A percentile compares a stretch with the other conserved stretches of the same genome.
Evolutionary conservation across 2,329 filamentous ascomycete species (phyloP).

Genomic region (Tolypocladium cylindrosporum): DNA sequence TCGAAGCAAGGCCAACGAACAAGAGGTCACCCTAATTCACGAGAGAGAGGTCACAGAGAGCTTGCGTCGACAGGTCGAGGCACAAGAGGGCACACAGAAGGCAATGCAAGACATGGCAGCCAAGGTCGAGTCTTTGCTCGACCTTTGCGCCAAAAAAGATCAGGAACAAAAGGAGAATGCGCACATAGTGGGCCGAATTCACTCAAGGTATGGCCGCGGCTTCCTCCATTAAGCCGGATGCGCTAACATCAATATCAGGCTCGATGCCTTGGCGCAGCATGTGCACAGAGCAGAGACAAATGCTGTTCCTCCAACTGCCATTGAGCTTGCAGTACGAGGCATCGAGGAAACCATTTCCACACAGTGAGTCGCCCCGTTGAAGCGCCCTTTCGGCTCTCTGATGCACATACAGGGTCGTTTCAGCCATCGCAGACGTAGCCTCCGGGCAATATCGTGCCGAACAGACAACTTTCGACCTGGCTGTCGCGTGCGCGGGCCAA

Average conservation of each 20-base stretch:
- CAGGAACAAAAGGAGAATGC: not conserved
- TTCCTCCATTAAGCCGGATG: not conserved
- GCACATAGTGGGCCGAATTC: conserved; percentile 4
- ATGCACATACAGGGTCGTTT: not conserved
- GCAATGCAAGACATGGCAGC: conserved; percentile 6
- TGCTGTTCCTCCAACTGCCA: not conserved
- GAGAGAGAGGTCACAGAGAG: conserved; percentile 1
- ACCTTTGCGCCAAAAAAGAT: conserved; percentile 1
- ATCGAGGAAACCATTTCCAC: not conserved
- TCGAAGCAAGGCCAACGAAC: conserved; percentile 8
- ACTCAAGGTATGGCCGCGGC: conserved; percentile 8
- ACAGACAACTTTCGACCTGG: not conserved
- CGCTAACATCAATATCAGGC: not conserved
- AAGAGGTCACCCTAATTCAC: conserved; percentile 7
- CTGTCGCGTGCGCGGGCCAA: not conserved
- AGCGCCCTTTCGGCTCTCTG: not conserved
- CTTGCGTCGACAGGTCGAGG: conserved; percentile 7
- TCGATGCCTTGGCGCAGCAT: not conserved
- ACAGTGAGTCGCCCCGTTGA: not conserved
- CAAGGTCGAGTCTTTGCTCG: conserved; percentile 11
- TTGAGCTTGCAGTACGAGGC: not conserved
- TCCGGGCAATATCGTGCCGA: not conserved
- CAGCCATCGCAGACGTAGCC: not conserved
- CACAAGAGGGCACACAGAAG: conserved; percentile 5
- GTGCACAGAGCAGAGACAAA: not conserved